Evolutionary conservation across 306 rosid genomes (phyloP).

Genomic region (Rosa lucieae): DNA sequence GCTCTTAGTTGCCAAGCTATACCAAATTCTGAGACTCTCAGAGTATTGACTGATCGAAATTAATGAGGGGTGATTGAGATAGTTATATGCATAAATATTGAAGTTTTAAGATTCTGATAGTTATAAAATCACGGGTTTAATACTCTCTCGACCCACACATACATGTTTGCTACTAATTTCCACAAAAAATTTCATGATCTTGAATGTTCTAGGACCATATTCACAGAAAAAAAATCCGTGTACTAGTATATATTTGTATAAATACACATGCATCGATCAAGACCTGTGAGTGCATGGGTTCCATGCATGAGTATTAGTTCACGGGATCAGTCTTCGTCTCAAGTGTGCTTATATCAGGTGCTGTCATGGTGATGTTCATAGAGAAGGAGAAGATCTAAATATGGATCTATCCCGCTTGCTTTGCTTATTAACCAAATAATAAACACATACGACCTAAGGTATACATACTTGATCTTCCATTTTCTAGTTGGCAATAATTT

Average conservation of each 20-base stretch:
- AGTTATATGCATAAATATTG: background rate
- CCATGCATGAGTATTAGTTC: background rate
- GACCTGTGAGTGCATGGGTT: background rate
- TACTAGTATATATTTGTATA: background rate
- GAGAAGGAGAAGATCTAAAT: background rate
- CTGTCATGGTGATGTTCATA: background rate
- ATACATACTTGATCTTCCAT: background rate
- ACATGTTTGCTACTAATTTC: too few species aligned
- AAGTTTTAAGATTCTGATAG: background rate
- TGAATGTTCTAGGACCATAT: background rate
- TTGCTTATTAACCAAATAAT: background rate
- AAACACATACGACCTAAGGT: background rate
- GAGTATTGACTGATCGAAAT: too few species aligned
- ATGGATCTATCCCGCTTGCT: background rate
- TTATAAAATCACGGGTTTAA: background rate
- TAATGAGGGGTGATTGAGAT: background rate
- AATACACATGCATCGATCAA: background rate
- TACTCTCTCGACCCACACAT: too few species aligned
- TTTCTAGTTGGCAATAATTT: background rate
- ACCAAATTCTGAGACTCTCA: too few species aligned
- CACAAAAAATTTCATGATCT: background rate
- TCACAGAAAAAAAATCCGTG: background rate
- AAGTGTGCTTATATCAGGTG: background rate
- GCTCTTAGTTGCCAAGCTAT: too few species aligned
- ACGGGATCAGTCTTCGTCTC: conserved; percentile 2